Evolutionary conservation across 495 filamentous ascomycete species (phyloP), one percentile per base, ranked within the genome.

Genomic region (Neurospora terricola): DNA sequence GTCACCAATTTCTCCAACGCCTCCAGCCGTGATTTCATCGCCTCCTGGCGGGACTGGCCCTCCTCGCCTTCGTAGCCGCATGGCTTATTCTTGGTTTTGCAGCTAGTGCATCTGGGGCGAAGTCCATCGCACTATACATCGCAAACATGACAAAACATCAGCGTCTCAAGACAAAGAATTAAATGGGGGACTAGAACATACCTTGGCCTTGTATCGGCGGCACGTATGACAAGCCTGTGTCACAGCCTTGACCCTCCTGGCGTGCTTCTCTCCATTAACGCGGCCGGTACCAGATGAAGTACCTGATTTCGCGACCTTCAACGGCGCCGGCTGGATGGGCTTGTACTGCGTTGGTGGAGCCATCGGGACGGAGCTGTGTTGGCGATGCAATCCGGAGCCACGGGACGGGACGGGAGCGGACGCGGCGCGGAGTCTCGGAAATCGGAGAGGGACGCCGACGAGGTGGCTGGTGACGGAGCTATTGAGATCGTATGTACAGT

Each of bases 1-100:
- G 23, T 48, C 9, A 79, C 40, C 12, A 79, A 38, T 40, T 74
- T 75, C 74, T 80, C 78, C n/a, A 80, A 69, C 5, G 69, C 72
- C 34, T 74, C 75, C 3, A 80, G 54, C 2, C 78, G 75, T 7
- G 76, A 43, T 70, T 76, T 74, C 68, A 75, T 75, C 23, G 76
- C 76, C 0, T 74, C 75, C 16, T 79, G 75, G 36, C 75, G 75
- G 8, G 79, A 80, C 54, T 80, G 79, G 69, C 79, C 78, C 5
- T 69, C 78, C 30, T 79, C 75, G 40, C 78, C 78, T n/a, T 79
- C 76, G 38, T 79, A 80, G 23, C 73, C 45, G 38, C 79, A 80
- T 8, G 72, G 66, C 14, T 70, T 62, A 3, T 45, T 48, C 54
- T 75, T 76, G 18, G 75, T 38, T 12, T 54, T 69, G 69, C 79